phyloP scores from a whole-genome alignment of 306 rosid genomes.

The Luffa acutangula region DNA sequence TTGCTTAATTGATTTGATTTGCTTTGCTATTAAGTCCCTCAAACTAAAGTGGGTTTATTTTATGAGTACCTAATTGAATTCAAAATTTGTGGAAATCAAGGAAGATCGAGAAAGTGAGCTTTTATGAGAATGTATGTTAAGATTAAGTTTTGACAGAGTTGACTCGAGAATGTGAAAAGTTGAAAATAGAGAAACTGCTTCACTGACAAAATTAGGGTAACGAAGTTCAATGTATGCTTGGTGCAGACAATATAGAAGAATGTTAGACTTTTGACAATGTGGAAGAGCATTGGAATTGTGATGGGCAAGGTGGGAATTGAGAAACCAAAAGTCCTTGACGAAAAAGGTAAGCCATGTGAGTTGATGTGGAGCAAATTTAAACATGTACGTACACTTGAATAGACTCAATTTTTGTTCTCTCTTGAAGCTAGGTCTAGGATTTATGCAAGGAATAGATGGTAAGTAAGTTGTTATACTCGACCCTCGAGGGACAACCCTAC shows the following conservation, averaged over 20 bases:
- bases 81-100: background rate
- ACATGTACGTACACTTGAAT: too few relatives aligned
- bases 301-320: background rate
- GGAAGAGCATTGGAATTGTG: background rate
- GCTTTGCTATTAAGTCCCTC: background rate
- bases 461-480: too few relatives aligned
- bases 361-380: background rate
- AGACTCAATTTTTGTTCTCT: too few relatives aligned
- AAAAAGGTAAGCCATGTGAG: background rate
- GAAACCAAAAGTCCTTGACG: too few relatives aligned
- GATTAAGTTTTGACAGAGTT: background rate
- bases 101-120: background rate
- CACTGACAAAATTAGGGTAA: background rate
- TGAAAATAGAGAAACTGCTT: background rate
- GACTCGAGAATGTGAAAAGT: background rate
- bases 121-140: background rate
- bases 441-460: too few relatives aligned
- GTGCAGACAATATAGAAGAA: background rate
- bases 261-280: background rate
- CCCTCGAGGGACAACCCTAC: background rate
- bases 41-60: background rate
- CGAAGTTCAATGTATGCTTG: background rate
- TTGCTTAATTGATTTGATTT: background rate
- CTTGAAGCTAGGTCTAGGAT: background rate
- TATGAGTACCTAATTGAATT: background rate